Conservation (phyloP, 163 green algal species). For the Scenedesmus sp. region DNA sequence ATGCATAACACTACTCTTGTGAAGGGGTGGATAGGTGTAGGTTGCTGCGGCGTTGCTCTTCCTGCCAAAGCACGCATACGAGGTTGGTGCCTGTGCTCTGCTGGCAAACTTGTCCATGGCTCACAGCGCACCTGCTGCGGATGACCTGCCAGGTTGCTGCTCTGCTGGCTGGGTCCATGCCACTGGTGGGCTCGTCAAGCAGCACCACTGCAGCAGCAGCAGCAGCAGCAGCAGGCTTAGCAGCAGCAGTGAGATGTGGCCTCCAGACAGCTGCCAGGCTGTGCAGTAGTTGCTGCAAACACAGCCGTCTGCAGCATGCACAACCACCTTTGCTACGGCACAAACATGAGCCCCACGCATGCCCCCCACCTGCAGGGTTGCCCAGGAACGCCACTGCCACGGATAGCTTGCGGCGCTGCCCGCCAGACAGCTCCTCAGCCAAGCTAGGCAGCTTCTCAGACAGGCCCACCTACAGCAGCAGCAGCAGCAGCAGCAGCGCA, state of each 20-base stretch:
- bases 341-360: no score
- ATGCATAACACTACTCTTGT: no score
- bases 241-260: not conserved
- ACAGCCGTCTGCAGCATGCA: not conserved
- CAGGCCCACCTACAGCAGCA: slow-evolving; percentile 73
- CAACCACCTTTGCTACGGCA: not conserved
- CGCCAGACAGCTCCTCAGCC: slow-evolving; percentile 81
- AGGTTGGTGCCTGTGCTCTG: not conserved
- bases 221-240: not conserved
- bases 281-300: no score
- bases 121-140: slow-evolving; percentile 46
- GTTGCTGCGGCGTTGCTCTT: no score
- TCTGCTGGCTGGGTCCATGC: slow-evolving; percentile 85
- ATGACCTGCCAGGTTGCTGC: slow-evolving; percentile 90
- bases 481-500: not conserved
- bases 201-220: slow-evolving; percentile 68
- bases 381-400: slow-evolving; percentile 88
- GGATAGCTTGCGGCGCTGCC: slow-evolving; percentile 84
- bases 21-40: no score
- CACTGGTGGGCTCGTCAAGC: slow-evolving; percentile 86
- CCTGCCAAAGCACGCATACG: no score
- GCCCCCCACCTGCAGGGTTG: slow-evolving; percentile 45
- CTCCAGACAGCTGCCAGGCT: no score
- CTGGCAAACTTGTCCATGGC: not conserved
- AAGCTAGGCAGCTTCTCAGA: slow-evolving; percentile 73